These are phyloP conservation scores for Hypoxylon lienhwacheense DNA, from an alignment of 495 filamentous ascomycete species.

Conservation along the genomic window DNA sequence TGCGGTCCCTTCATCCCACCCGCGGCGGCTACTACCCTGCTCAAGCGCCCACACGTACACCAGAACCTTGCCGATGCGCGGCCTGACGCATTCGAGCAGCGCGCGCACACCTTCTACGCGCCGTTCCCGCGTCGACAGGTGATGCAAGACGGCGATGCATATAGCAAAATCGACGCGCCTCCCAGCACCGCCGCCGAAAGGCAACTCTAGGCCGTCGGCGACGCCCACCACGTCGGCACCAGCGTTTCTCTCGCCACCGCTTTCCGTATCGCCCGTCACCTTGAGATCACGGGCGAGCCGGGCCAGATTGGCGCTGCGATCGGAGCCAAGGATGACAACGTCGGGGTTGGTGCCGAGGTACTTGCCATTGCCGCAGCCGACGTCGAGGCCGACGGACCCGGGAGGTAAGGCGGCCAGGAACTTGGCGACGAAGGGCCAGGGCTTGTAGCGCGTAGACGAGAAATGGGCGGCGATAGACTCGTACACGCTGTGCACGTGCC, in stretches of 20 bases:
- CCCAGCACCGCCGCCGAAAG: conserved; percentile 61
- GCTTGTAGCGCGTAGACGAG: conserved; percentile 93
- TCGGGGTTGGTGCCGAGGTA: conserved; percentile 78
- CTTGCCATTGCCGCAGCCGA: conserved; percentile 97
- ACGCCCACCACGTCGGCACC: conserved; percentile 51
- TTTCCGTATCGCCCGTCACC: conserved; percentile 44
- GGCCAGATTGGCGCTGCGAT: conserved; percentile 78
- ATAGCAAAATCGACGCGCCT: conserved; percentile 87
- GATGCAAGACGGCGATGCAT: conserved; percentile 92
- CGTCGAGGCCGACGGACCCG: conserved; percentile 84
- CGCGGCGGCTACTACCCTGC: conserved; percentile 83
- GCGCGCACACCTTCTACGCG: conserved; percentile 71
- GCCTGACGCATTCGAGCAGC: conserved; percentile 66
- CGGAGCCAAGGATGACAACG: conserved; percentile 83
- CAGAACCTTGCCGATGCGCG: conserved; percentile 65
- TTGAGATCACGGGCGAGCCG: conserved; percentile 69
- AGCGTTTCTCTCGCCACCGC: no score
- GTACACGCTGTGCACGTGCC: conserved; percentile 91
- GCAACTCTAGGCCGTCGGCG: conserved; percentile 70
- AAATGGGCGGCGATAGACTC: conserved; percentile 94
- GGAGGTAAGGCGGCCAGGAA: conserved; percentile 70
- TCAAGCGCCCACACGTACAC: conserved; percentile 98
- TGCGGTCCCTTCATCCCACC: conserved; percentile 79
- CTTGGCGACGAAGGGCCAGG: conserved; percentile 87
- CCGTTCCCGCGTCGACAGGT: conserved; percentile 80